phyloP scores from a whole-genome alignment of 208 protist genomes.

The Leishmania amazonensis region DNA sequence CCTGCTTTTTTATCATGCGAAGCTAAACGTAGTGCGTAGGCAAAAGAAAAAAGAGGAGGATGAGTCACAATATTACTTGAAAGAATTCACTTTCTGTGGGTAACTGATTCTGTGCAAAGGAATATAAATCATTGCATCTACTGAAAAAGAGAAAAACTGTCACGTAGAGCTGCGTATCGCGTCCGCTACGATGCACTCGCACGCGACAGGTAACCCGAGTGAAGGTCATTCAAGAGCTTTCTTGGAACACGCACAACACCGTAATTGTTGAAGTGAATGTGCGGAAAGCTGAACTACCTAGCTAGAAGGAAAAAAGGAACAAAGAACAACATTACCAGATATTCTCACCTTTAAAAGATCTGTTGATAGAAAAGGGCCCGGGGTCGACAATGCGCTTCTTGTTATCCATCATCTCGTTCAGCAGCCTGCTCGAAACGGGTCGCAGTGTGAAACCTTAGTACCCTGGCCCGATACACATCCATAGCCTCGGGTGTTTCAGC shows the following conservation, averaged over 20 bases:
- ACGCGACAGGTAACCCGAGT: neutral
- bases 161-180: neutral
- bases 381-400: slow-evolving; percentile 33
- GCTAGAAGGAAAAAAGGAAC: neutral
- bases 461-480: slow-evolving; percentile 31
- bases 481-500: slow-evolving; percentile 19
- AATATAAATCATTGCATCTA: neutral
- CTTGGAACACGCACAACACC: neutral
- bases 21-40: neutral
- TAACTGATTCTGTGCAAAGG: neutral
- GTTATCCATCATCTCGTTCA: slow-evolving; percentile 29
- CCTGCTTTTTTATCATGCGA: neutral
- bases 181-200: neutral
- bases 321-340: neutral
- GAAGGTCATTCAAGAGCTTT: neutral
- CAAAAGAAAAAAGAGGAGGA: neutral
- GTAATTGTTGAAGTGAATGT: neutral
- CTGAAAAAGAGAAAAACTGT: neutral
- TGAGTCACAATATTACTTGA: neutral
- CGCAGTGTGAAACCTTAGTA: slow-evolving; percentile 28
- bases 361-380: slow-evolving; percentile 17
- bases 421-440: slow-evolving; percentile 21
- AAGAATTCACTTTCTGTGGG: too few relatives aligned
- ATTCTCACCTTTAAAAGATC: slow-evolving; percentile 10
- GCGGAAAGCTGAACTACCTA: too few relatives aligned